phyloP scores from a whole-genome alignment of 495 filamentous ascomycete genomes.

The Aspergillus biplanus region DNA sequence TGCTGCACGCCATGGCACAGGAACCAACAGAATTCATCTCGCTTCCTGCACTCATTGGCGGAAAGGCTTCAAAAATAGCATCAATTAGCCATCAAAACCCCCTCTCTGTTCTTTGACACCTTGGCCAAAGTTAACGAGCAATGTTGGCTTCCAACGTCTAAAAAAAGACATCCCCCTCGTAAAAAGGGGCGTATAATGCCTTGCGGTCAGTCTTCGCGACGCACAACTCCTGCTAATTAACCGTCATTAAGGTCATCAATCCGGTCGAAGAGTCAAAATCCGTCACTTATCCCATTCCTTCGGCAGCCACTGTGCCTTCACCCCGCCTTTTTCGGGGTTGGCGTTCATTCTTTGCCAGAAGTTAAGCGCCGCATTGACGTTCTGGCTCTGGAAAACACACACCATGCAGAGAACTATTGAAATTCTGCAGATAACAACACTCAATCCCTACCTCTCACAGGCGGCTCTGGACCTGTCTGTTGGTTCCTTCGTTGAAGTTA shows the following conservation, averaged over 20 bases:
- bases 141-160: background rate
- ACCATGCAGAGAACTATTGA: conserved; percentile 18
- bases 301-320: background rate
- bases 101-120: background rate
- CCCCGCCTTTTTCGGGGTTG: conserved; percentile 5
- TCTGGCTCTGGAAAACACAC: conserved; percentile 1
- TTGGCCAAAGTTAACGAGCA: background rate
- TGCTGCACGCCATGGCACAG: conserved; percentile 32
- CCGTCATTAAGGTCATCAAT: background rate
- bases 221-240: background rate
- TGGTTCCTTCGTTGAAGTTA: background rate
- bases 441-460: conserved; percentile 4
- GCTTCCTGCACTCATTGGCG: conserved; percentile 11
- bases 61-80: conserved; percentile 19
- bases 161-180: conserved; percentile 1
- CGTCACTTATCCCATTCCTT: background rate
- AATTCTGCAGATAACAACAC: conserved; percentile 12
- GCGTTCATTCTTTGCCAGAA: conserved; percentile 9
- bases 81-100: conserved; percentile 20
- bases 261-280: background rate
- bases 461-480: background rate
- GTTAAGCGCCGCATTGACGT: conserved; percentile 5
- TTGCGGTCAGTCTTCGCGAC: background rate
- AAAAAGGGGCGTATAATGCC: background rate
- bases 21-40: conserved; percentile 4